phyloP scores from a whole-genome alignment of 2,329 filamentous ascomycete species.

The Venturia aucupariae region DNA sequence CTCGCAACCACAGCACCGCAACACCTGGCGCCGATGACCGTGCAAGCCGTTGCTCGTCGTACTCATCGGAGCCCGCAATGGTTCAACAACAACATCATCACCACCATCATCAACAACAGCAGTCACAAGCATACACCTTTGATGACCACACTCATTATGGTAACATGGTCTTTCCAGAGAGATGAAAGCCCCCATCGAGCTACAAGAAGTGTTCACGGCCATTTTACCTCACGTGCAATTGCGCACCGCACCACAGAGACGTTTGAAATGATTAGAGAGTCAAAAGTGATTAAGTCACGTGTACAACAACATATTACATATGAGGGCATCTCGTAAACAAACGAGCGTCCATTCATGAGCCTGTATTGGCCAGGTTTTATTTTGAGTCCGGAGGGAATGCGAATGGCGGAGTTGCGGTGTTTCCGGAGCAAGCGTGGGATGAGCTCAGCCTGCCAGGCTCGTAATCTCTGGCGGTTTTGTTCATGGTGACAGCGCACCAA shows the following conservation, averaged over 20 bases:
- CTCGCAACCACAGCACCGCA: constrained; percentile 4
- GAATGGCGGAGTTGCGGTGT: background rate
- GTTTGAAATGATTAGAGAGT: constrained; percentile 6
- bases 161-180: constrained; percentile 16
- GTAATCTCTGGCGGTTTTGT: background rate
- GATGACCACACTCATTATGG: constrained; percentile 12
- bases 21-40: constrained; percentile 8
- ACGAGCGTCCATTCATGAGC: constrained; percentile 2
- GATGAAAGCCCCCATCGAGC: background rate
- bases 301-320: background rate
- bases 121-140: constrained; percentile 10
- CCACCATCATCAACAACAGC: background rate
- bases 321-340: background rate
- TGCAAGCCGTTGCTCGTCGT: constrained; percentile 13
- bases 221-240: background rate
- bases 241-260: background rate
- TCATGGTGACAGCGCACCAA: background rate
- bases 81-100: background rate
- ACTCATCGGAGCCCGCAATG: constrained; percentile 11
- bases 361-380: background rate
- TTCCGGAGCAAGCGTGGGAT: constrained; percentile 2
- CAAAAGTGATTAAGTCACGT: constrained; percentile 4
- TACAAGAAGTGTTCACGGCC: background rate
- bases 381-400: background rate
- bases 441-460: background rate